phyloP scores from a whole-genome alignment of 257 asterid species.

The Pogostemon cablin region DNA sequence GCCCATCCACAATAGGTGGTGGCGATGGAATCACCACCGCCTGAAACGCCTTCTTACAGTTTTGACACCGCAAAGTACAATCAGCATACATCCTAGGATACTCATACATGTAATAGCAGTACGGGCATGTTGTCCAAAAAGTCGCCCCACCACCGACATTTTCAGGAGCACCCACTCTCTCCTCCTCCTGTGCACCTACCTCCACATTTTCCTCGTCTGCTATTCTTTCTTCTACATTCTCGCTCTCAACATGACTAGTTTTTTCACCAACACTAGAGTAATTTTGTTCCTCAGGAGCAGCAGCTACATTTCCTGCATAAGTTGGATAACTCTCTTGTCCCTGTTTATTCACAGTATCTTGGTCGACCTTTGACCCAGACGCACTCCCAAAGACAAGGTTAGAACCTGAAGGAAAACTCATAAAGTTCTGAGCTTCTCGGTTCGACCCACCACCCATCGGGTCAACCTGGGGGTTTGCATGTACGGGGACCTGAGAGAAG shows the following conservation, averaged over 20 bases:
- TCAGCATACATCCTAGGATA: slow-evolving; percentile 65
- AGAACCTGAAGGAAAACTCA: slow-evolving; percentile 42
- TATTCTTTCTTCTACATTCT: slow-evolving; percentile 26
- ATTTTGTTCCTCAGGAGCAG: slow-evolving; percentile 38
- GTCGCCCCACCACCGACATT: slow-evolving; percentile 38
- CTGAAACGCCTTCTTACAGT: slow-evolving; percentile 83
- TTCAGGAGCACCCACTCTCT: slow-evolving; percentile 37
- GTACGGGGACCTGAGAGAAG: slow-evolving; percentile 44
- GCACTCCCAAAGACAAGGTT: slow-evolving; percentile 42
- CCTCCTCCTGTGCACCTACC: slow-evolving; percentile 40
- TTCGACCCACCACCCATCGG: slow-evolving; percentile 42
- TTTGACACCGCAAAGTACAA: slow-evolving; percentile 73
- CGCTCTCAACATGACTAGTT: slow-evolving; percentile 33
- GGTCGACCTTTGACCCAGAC: slow-evolving; percentile 40
- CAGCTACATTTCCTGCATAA: slow-evolving; percentile 39
- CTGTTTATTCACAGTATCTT: slow-evolving; percentile 39
- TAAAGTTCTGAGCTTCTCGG: slow-evolving; percentile 46
- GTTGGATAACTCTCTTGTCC: slow-evolving; percentile 30
- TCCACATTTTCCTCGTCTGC: slow-evolving; percentile 35
- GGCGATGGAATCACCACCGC: slow-evolving; percentile 73
- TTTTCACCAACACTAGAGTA: slow-evolving; percentile 30
- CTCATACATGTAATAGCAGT: slow-evolving; percentile 85
- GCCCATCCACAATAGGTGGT: slow-evolving; percentile 70
- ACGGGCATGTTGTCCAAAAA: slow-evolving; percentile 92
- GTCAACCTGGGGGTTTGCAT: slow-evolving; percentile 36